Base-by-base conservation (phyloP, 768 basidiomycete genomes). In the Fibroporia radiculosa region DNA sequence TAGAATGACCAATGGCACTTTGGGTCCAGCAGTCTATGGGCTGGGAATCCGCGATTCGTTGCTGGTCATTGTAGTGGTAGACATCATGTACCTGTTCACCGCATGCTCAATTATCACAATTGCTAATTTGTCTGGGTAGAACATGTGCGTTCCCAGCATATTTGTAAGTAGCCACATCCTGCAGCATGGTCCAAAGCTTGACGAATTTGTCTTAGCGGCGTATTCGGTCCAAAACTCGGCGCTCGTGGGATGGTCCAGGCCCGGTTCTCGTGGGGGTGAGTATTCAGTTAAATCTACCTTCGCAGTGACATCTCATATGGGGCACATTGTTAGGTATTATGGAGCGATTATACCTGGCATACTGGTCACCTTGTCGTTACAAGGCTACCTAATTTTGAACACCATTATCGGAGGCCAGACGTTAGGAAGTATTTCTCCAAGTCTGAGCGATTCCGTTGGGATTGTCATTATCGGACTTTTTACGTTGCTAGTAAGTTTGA, bases 191-290 rank as follows among this genome's bases (percentile, higher is more conserved):
- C 18, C 6, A 19, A 3, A 33, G 23, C 22, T 22, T 40, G 19
- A n/a, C 36, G 10, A n/a, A 22, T n/a, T 18, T 7, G 24, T 27
- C 13, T 25, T 47, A 74, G 73, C 48, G 67, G 71, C 1, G 69
- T 68, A 1, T 74, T 74, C 40, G 75, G 78, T 0, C 77, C 78
- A 1, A 73, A 73, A 44, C 55, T 74, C 1, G 78, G 78, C 3
- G 70, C 69, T 48, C 66, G 78, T 23, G 68, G 73, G 11, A 80
- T 80, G 77, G 68, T 77, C 3, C 70, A 74, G 43, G 65, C 71
- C 2, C 65, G 78, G 13, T 80, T 72, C 56, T 71, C 69, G 1
- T 74, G 73, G 63, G 75, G 75, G 69, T 50, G 4, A 23, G 50
- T 40, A 6, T 8, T 23, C 64, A 18, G 6, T 6, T n/a, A n/a